Conservation (phyloP, 2,329 filamentous ascomycete species). For the Diplodia corticola region DNA sequence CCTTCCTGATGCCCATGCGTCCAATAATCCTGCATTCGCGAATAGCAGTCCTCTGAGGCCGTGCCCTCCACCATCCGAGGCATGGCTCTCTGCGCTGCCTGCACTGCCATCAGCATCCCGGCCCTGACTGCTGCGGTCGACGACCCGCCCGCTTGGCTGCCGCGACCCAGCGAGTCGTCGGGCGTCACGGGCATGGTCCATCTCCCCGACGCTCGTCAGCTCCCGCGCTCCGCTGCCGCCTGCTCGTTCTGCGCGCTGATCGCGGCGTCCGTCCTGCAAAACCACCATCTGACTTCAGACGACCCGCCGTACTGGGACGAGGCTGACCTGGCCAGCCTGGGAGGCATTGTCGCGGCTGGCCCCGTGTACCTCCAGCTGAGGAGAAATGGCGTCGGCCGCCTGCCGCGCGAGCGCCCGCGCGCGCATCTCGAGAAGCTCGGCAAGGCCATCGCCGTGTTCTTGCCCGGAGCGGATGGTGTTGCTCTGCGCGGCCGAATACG, state of each 20-base stretch:
- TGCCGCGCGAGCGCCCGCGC: conserved; percentile 10
- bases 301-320: conserved; percentile 22
- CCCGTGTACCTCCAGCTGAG: conserved; percentile 30
- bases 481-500: conserved; percentile 27
- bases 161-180: conserved; percentile 25
- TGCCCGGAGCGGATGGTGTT: conserved; percentile 30
- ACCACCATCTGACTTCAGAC: conserved; percentile 21
- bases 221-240: conserved; percentile 9
- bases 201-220: conserved; percentile 26
- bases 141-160: conserved; percentile 28
- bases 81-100: conserved; percentile 30
- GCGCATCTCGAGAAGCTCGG: conserved; percentile 21
- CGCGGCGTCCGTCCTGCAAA: conserved; percentile 26
- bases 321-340: conserved; percentile 21
- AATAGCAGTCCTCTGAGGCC: conserved; percentile 19
- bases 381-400: conserved; percentile 27
- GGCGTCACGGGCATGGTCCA: conserved; percentile 27
- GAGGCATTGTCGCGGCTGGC: conserved; percentile 24
- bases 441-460: conserved; percentile 27
- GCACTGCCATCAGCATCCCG: conserved; percentile 23
- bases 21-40: conserved; percentile 11
- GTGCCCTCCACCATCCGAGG: conserved; percentile 1
- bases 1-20: conserved; percentile 14
- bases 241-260: conserved; percentile 29
- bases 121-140: conserved; percentile 25